Evolutionary conservation across 2,329 filamentous ascomycete species (phyloP).

Genomic region (Trichoderma guizhouense): DNA sequence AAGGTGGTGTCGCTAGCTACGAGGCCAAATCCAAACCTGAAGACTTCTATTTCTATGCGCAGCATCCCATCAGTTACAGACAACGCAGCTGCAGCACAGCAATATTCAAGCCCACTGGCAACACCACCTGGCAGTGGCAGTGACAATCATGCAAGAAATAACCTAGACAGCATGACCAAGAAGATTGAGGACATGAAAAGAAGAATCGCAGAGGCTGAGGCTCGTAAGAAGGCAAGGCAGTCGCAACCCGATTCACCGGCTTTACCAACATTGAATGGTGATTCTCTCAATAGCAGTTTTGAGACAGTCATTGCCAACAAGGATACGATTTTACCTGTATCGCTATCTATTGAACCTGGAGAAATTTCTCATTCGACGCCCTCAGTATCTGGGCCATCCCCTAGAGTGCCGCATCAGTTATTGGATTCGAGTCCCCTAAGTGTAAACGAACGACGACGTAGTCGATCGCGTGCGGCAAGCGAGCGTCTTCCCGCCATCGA

Average conservation of each 20-base stretch:
- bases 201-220: slow-evolving; percentile 57
- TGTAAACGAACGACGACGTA: slow-evolving; percentile 22
- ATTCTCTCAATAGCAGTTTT: slow-evolving; percentile 27
- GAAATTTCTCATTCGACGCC: slow-evolving; percentile 14
- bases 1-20: slow-evolving; percentile 36
- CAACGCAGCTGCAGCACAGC: slow-evolving; percentile 36
- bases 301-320: slow-evolving; percentile 19
- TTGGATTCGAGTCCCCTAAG: slow-evolving; percentile 21
- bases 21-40: slow-evolving; percentile 32
- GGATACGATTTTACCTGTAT: background rate
- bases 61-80: slow-evolving; percentile 46
- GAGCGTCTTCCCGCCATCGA: slow-evolving; percentile 37
- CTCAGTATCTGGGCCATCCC: slow-evolving; percentile 11
- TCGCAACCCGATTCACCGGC: slow-evolving; percentile 33
- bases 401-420: slow-evolving; percentile 11
- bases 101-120: slow-evolving; percentile 38
- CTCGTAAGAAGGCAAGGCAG: slow-evolving; percentile 46
- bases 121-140: slow-evolving; percentile 38
- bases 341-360: background rate
- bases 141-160: slow-evolving; percentile 36
- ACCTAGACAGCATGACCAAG: slow-evolving; percentile 51
- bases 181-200: slow-evolving; percentile 60
- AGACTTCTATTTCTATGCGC: slow-evolving; percentile 38
- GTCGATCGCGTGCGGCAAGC: slow-evolving; percentile 35
- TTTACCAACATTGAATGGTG: slow-evolving; percentile 25